A percentile compares a stretch with the other conserved stretches of the same genome.
These are phyloP conservation scores for Iberis pinnata DNA, from an alignment of 345 rosid genomes.

Conservation along the genomic window DNA sequence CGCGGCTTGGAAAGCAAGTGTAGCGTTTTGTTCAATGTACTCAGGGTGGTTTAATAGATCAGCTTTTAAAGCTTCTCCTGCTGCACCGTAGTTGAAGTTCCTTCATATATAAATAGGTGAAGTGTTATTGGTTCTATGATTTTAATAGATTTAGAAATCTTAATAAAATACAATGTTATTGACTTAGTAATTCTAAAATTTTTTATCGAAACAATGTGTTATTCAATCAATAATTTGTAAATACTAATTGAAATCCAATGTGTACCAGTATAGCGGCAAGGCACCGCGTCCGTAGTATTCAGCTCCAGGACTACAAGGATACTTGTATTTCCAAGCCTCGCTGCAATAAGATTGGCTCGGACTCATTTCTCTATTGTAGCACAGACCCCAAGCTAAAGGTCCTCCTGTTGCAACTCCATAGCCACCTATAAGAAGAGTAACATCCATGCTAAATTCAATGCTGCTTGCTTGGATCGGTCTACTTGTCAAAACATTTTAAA, in stretches of 20 bases:
- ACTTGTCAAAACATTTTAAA: too few species aligned
- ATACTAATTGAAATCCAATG: too few species aligned
- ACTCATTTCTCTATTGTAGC: constrained; percentile 89
- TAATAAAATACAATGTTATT: too few species aligned
- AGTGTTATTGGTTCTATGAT: too few species aligned
- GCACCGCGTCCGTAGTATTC: constrained; percentile 98
- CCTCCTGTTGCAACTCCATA: constrained; percentile 98
- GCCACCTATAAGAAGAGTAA: constrained; percentile 91
- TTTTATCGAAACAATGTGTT: too few species aligned
- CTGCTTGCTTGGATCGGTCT: too few species aligned
- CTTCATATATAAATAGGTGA: too few species aligned
- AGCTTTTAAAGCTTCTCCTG: constrained; percentile 56
- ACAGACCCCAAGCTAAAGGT: constrained; percentile 91
- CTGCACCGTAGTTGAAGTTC: constrained; percentile 76
- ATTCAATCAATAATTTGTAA: too few species aligned
- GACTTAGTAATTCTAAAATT: too few species aligned
- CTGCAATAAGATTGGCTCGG: constrained; percentile 83
- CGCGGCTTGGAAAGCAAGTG: constrained; percentile 74
- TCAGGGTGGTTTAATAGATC: constrained; percentile 69
- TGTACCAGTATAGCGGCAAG: constrained; percentile 76
- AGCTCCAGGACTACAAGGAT: constrained; percentile 89
- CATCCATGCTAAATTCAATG: too few species aligned
- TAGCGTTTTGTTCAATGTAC: constrained; percentile 70
- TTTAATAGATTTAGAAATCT: too few species aligned
- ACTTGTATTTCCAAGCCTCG: constrained; percentile 51